Conservation (phyloP, 441 rosid genomes). For the Raphanus hybrid region DNA sequence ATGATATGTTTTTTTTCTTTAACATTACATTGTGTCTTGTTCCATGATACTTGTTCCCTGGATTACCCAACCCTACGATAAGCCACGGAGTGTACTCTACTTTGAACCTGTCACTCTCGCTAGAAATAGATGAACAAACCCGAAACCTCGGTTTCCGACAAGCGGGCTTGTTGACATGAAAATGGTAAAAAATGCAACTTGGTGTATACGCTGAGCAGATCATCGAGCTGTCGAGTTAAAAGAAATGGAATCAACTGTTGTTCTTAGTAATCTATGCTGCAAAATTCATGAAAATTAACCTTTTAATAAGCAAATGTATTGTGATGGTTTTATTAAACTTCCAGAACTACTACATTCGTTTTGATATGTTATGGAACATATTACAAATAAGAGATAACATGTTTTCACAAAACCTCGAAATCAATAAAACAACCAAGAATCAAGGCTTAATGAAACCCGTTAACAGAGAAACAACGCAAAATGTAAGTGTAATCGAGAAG, state of each 20-base stretch:
- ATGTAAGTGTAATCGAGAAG: not conserved
- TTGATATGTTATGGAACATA: not conserved
- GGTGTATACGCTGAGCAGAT: constrained; percentile 65
- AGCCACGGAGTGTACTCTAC: constrained; percentile 94
- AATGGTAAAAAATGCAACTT: constrained; percentile 47
- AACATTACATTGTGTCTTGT: constrained; percentile 86
- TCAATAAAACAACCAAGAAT: not conserved
- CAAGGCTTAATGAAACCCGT: not conserved
- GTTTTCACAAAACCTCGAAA: not conserved
- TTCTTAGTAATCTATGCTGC: not conserved
- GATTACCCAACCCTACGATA: constrained; percentile 91
- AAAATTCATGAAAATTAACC: not conserved
- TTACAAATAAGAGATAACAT: not conserved
- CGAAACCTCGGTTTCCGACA: constrained; percentile 46
- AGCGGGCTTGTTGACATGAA: constrained; percentile 43
- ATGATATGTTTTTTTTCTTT: not conserved
- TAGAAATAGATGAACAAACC: constrained; percentile 50
- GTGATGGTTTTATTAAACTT: not conserved
- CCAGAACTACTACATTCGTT: not conserved
- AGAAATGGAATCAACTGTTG: constrained; percentile 1
- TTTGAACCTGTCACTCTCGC: constrained; percentile 52
- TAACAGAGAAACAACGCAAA: not conserved
- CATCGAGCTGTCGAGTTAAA: constrained; percentile 58
- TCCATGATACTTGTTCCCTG: constrained; percentile 94
- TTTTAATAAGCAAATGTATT: not conserved